These are phyloP conservation scores for Curvularia eragrostidis DNA, from an alignment of 2,329 filamentous ascomycete species.

Conservation along the genomic window DNA sequence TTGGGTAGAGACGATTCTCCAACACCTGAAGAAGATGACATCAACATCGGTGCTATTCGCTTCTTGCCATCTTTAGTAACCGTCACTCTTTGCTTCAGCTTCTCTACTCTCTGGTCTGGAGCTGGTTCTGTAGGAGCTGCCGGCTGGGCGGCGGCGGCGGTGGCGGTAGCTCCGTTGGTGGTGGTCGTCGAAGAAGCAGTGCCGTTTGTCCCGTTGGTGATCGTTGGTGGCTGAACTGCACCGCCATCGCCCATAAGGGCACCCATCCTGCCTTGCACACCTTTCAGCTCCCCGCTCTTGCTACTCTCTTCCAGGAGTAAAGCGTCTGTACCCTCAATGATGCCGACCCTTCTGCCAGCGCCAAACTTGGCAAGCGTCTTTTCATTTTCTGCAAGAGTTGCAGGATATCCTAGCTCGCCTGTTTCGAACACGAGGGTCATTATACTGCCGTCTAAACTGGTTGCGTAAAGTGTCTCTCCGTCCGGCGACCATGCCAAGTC, in stretches of 20 bases:
- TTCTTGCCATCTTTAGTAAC: conserved; percentile 98
- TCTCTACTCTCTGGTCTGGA: conserved; percentile 66
- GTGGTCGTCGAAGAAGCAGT: conserved; percentile 51
- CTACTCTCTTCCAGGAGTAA: conserved; percentile 87
- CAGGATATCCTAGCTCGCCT: conserved; percentile 89
- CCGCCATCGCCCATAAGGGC: conserved; percentile 90
- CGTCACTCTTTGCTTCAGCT: conserved; percentile 88
- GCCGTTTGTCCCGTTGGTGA: conserved; percentile 64
- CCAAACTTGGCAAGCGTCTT: conserved; percentile 93
- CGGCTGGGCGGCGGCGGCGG: conserved; percentile 51
- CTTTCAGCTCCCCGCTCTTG: conserved; percentile 87
- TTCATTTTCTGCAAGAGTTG: conserved; percentile 85
- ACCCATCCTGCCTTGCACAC: conserved; percentile 94
- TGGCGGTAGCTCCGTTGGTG: conserved; percentile 42
- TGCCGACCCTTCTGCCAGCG: conserved; percentile 84
- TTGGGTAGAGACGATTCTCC: conserved; percentile 89
- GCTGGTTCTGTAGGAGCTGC: conserved; percentile 35
- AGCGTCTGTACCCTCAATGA: conserved; percentile 90
- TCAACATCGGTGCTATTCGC: conserved; percentile 86
- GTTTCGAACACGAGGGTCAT: conserved; percentile 80
- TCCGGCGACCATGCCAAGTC: conserved; percentile 95
- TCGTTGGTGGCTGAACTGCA: conserved; percentile 55
- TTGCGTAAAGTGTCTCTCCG: conserved; percentile 83
- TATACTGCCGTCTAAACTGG: conserved; percentile 88
- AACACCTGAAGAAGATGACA: conserved; percentile 82